A percentile compares a stretch with the other conserved stretches of the same genome.
Conservation (phyloP, 1,139 yeast species). For the Saccharomycopsis hybrid region DNA sequence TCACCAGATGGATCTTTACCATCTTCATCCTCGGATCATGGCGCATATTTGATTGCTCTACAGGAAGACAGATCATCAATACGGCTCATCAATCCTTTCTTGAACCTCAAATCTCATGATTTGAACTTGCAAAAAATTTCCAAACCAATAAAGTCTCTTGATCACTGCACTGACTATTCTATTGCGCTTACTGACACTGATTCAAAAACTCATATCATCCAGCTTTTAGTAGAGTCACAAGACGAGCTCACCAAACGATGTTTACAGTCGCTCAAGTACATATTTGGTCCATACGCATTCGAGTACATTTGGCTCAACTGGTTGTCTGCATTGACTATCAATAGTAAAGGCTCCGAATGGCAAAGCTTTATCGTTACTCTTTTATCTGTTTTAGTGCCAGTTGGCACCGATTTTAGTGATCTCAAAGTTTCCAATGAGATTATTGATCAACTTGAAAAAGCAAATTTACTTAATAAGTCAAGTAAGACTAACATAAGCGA, state of each 20-base stretch:
- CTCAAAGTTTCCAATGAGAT: conserved; percentile 21
- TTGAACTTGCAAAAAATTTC: background rate
- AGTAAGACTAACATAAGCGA: too few relatives aligned
- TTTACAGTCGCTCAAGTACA: conserved; percentile 43
- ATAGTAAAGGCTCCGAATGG: conserved; percentile 52
- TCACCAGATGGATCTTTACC: too few relatives aligned
- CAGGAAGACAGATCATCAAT: conserved; percentile 31
- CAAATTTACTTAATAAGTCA: background rate
- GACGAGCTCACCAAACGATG: conserved; percentile 38
- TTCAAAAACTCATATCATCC: conserved; percentile 25
- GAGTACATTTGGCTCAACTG: conserved; percentile 58
- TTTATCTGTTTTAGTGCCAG: conserved; percentile 43
- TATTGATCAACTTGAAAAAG: conserved; percentile 19
- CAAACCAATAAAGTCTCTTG: background rate
- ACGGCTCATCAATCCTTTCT: conserved; percentile 58
- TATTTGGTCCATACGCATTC: conserved; percentile 52
- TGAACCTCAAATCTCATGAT: conserved; percentile 45
- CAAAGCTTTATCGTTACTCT: conserved; percentile 50
- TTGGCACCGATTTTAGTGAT: conserved; percentile 18
- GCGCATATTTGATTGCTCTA: conserved; percentile 33
- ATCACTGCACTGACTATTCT: background rate
- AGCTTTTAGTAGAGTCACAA: conserved; percentile 42
- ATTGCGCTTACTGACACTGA: conserved; percentile 24
- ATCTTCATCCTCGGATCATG: conserved; percentile 22
- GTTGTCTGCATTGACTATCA: conserved; percentile 49